A percentile compares a stretch with the other conserved stretches of the same genome.
These are phyloP conservation scores for Wickerhamomyces bisporus DNA, from an alignment of 805 yeast genomes.

Conservation along the genomic window DNA sequence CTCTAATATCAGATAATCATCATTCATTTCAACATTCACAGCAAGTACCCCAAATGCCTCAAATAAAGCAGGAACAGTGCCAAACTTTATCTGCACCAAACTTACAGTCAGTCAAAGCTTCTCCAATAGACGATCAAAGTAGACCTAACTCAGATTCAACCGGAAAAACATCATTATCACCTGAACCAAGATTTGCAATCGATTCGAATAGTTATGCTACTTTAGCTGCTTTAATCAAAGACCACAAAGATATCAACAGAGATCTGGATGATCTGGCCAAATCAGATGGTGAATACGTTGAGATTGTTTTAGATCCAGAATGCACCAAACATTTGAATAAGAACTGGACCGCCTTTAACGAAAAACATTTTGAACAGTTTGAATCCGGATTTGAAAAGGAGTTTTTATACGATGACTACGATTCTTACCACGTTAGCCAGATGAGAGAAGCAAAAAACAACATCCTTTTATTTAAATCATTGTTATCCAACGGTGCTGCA, in stretches of 20 bases:
- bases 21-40: background rate
- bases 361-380: conserved; percentile 3
- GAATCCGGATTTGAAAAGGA: conserved; percentile 18
- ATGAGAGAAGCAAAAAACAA: conserved; percentile 21
- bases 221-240: conserved; percentile 11
- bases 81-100: no score
- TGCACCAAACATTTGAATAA: conserved; percentile 18
- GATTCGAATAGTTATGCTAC: conserved; percentile 14
- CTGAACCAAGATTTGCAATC: conserved; percentile 12
- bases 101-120: background rate
- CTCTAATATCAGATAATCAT: background rate
- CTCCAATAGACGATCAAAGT: background rate
- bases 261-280: conserved; percentile 15
- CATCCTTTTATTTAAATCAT: conserved; percentile 21
- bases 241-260: conserved; percentile 15
- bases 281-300: conserved; percentile 17
- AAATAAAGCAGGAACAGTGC: no score
- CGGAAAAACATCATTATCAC: no score
- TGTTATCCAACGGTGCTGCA: conserved; percentile 20
- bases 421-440: conserved; percentile 9
- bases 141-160: no score
- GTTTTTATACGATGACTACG: conserved; percentile 18
- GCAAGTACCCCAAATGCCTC: background rate
- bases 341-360: conserved; percentile 15
- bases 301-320: conserved; percentile 20